A percentile compares a stretch with the other conserved stretches of the same genome.
Evolutionary conservation across 1,284 basidiomycete genomes (phyloP).

Genomic region (Tylopilus sp.): DNA sequence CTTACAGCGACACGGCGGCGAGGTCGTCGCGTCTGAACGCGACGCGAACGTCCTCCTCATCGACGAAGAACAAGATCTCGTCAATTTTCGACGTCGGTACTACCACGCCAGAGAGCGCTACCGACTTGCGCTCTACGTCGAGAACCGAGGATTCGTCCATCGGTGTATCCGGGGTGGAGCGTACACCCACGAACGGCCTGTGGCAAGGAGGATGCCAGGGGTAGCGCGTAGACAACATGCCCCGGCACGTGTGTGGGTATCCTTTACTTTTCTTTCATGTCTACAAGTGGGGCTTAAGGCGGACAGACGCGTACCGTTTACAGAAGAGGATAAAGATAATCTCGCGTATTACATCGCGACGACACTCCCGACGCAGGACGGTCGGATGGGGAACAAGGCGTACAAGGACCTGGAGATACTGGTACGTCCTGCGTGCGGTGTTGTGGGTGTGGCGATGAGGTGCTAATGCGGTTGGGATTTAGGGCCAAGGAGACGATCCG

Average conservation of each 20-base stretch:
- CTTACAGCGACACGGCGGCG: constrained; percentile 33
- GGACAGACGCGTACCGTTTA: constrained; percentile 37
- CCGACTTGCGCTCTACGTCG: constrained; percentile 33
- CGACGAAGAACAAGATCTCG: constrained; percentile 40
- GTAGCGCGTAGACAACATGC: constrained; percentile 15
- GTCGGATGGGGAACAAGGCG: constrained; percentile 54
- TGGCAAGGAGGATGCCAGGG: constrained; percentile 36
- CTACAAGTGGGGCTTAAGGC: too few relatives aligned
- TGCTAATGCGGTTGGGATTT: too few relatives aligned
- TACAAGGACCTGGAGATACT: constrained; percentile 56
- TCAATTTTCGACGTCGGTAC: constrained; percentile 34
- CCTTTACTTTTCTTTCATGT: too few relatives aligned
- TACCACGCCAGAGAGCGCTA: constrained; percentile 32
- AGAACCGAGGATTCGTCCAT: constrained; percentile 36
- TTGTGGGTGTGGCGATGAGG: too few relatives aligned
- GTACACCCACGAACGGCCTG: constrained; percentile 25
- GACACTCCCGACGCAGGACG: constrained; percentile 37
- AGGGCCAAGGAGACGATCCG: too few relatives aligned
- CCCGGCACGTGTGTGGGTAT: constrained; percentile 17
- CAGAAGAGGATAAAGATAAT: constrained; percentile 31
- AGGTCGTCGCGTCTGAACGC: constrained; percentile 28
- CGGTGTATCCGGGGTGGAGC: constrained; percentile 23
- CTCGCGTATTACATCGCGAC: constrained; percentile 43
- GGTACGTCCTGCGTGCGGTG: constrained; percentile 30
- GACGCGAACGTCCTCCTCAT: constrained; percentile 40